Base-by-base conservation (phyloP, 805 yeast species). In the Metschnikowia cubensis region DNA sequence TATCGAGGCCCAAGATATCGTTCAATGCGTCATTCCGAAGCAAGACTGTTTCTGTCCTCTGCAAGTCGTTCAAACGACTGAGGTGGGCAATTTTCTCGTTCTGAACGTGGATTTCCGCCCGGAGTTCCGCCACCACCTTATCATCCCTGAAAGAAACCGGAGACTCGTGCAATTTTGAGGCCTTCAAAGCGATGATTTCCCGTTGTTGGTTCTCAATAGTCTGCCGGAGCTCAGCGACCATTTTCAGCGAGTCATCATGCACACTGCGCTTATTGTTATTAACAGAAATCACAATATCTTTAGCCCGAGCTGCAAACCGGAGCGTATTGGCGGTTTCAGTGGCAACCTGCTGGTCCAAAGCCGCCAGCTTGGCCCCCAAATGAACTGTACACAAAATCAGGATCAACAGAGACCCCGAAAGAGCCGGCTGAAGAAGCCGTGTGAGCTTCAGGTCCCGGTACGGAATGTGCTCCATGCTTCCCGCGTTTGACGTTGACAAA, bases 391-490 rank as follows among this genome's bases (percentile, higher is more conserved):
- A 94, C 22, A 92, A 75, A 4, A 94, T 85, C 46, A 89, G 82
- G 14, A 92, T 90, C 34, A 90, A 75, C 1, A 96, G 84, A 32
- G 84, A 80, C 0, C 98, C 98, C 31, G 94, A 85, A 35, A 92
- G 73, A 0, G 97, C 94, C 1, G 97, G 97, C 67, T 94, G 98
- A 50, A 92, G 70, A 32, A 92, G 70, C 51, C 99, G 74, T 0
- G 99, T 92, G 50, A 92, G 78, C 63, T 92, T 92, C 3, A 96
- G 89, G 65, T 92, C 98, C 64, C 99, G 75, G 68, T 89, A 92
- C 0, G 97, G 97, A 34, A 94, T 80, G 63, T 94, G 97, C 13
- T 80, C 82, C 20, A 65, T 64, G 34, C 65, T 42, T 1, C 47
- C 42, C 25, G 56, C 57, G 6, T 48, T 36, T 8, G 68, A 57